These are phyloP conservation scores for Lasiodiplodia sp. DNA, from an alignment of 2,329 filamentous ascomycete genomes.

Conservation along the genomic window DNA sequence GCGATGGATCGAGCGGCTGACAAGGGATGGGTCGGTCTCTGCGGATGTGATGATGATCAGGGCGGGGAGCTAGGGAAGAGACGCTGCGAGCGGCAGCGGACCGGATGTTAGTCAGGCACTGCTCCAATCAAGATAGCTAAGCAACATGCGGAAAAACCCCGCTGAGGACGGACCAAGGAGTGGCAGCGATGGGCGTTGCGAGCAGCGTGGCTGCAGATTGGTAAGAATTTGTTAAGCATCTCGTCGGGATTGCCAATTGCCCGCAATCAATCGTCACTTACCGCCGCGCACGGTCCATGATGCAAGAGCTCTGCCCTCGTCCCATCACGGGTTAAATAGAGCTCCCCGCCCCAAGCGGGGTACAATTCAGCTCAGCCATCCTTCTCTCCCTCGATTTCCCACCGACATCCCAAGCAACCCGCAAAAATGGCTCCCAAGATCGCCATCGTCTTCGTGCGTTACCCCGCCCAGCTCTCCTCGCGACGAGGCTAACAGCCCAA, in stretches of 20 bases:
- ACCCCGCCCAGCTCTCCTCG: not conserved
- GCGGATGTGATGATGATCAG: slow-evolving; percentile 2
- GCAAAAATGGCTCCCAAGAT: slow-evolving; percentile 82
- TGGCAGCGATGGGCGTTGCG: not conserved
- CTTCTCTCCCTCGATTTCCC: not conserved
- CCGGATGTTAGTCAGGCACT: not conserved
- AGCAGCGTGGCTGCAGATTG: slow-evolving; percentile 16
- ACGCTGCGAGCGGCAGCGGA: not conserved
- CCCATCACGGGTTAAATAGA: slow-evolving; percentile 11
- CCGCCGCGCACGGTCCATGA: slow-evolving; percentile 19
- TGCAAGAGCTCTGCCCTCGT: slow-evolving; percentile 11
- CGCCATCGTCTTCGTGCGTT: slow-evolving; percentile 84
- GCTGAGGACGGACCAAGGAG: not conserved
- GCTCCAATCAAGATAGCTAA: slow-evolving; percentile 4
- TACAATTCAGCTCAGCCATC: not conserved
- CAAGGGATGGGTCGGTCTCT: not conserved
- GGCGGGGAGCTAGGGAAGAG: not conserved
- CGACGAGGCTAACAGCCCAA: slow-evolving; percentile 8
- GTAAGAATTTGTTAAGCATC: slow-evolving; percentile 31
- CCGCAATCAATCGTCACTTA: slow-evolving; percentile 5
- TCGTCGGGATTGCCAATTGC: slow-evolving; percentile 19
- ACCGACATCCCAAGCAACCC: not conserved
- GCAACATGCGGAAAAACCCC: slow-evolving; percentile 2
- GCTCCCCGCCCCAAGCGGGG: slow-evolving; percentile 1
- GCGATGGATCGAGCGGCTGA: not conserved